phyloP scores from a whole-genome alignment of 2,329 filamentous ascomycete genomes.

The Malbranchea cinnamomea region DNA sequence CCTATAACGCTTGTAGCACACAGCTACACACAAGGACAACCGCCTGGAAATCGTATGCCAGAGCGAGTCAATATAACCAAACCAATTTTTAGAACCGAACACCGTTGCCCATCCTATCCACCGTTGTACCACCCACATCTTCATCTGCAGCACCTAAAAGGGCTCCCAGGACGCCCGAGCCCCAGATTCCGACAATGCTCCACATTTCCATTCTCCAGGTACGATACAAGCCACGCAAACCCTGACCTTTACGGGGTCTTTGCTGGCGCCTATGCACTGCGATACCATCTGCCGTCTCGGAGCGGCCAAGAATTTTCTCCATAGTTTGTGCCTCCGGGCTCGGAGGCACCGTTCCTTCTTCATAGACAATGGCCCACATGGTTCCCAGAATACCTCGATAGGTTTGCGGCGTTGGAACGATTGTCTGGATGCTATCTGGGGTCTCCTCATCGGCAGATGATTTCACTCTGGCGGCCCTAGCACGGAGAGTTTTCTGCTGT shows the following conservation, averaged over 20 bases:
- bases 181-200: constrained; percentile 41
- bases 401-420: constrained; percentile 58
- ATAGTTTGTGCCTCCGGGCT: constrained; percentile 31
- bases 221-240: constrained; percentile 40
- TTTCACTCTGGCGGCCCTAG: constrained; percentile 10
- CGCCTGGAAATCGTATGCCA: no score
- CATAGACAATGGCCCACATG: constrained; percentile 70
- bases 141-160: constrained; percentile 23
- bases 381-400: constrained; percentile 84
- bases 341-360: constrained; percentile 50
- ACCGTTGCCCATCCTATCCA: no score
- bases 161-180: constrained; percentile 30
- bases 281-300: constrained; percentile 18
- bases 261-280: constrained; percentile 15
- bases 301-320: constrained; percentile 23
- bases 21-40: no score
- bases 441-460: constrained; percentile 6
- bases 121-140: no score
- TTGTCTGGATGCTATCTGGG: constrained; percentile 44
- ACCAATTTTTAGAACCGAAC: no score
- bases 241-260: constrained; percentile 37
- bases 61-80: no score
- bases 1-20: no score
- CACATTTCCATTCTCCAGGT: constrained; percentile 43
- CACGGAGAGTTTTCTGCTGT: constrained; percentile 15